phyloP scores from a whole-genome alignment of 2,329 filamentous ascomycete genomes.

The Diaporthe velutina region DNA sequence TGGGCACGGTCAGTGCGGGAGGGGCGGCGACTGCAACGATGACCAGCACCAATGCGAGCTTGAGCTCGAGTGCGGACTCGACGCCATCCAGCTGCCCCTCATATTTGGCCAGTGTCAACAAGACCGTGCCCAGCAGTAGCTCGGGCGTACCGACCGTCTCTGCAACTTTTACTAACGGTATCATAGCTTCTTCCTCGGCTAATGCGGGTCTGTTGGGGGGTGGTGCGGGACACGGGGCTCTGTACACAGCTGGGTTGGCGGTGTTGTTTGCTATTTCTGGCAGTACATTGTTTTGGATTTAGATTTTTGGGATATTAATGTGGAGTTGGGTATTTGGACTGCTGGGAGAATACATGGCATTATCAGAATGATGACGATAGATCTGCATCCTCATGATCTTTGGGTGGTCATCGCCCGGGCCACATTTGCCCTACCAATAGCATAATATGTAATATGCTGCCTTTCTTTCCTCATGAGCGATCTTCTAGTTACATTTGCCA shows the following conservation, averaged over 20 bases:
- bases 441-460: constrained; percentile 22
- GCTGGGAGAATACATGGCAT: background rate
- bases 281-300: constrained; percentile 32
- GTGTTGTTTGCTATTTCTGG: constrained; percentile 34
- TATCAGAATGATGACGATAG: constrained; percentile 19
- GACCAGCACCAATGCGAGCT: constrained; percentile 12
- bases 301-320: background rate
- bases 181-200: constrained; percentile 33
- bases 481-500: background rate
- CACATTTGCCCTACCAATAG: background rate
- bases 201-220: constrained; percentile 24
- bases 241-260: constrained; percentile 15
- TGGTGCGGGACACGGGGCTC: constrained; percentile 7
- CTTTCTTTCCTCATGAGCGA: background rate
- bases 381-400: background rate
- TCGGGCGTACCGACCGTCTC: background rate
- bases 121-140: constrained; percentile 21
- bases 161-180: constrained; percentile 19
- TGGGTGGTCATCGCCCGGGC: background rate
- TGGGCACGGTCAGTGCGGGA: background rate
- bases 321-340: background rate
- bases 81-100: background rate
- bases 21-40: background rate
- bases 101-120: background rate
- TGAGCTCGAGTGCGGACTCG: background rate